Conservation (phyloP, 495 filamentous ascomycete genomes). For the Aspergillus sparsus region DNA sequence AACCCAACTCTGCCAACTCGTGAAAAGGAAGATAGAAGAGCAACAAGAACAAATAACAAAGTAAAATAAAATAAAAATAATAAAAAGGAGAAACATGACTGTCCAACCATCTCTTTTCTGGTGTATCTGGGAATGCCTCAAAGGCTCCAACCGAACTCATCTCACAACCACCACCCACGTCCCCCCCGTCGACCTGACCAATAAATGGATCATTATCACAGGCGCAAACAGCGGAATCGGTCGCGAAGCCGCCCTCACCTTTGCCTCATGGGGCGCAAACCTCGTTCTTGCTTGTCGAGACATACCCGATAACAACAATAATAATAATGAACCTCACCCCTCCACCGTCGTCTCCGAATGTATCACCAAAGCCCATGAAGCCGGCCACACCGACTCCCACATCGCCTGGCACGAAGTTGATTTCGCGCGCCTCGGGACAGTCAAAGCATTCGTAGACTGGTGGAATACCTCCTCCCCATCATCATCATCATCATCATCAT, state of each 20-base stretch:
- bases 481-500: too few relatives aligned
- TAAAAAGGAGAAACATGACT: too few relatives aligned
- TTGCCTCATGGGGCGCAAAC: conserved; percentile 30
- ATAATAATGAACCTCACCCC: conserved; percentile 21
- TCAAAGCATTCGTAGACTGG: conserved; percentile 43
- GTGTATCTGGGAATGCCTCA: too few relatives aligned
- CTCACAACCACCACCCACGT: too few relatives aligned
- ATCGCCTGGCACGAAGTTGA: conserved; percentile 56
- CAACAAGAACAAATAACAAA: too few relatives aligned
- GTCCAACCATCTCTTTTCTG: too few relatives aligned
- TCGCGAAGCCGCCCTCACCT: conserved; percentile 31
- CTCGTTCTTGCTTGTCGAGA: conserved; percentile 36
- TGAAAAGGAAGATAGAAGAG: too few relatives aligned
- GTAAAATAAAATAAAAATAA: too few relatives aligned
- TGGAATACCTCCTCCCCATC: conserved; percentile 18
- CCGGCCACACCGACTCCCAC: conserved; percentile 26
- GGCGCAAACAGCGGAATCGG: conserved; percentile 40
- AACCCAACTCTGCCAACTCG: too few relatives aligned
- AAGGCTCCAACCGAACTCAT: too few relatives aligned
- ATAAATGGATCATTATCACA: conserved; percentile 37
- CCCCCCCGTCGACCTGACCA: conserved; percentile 17
- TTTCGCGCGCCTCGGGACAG: conserved; percentile 45
- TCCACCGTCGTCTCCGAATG: conserved; percentile 23
- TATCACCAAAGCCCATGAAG: conserved; percentile 13
- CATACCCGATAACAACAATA: conserved; percentile 24